Base-by-base conservation (phyloP, 1,139 yeast species). In the Tardiomyces depauwii region DNA sequence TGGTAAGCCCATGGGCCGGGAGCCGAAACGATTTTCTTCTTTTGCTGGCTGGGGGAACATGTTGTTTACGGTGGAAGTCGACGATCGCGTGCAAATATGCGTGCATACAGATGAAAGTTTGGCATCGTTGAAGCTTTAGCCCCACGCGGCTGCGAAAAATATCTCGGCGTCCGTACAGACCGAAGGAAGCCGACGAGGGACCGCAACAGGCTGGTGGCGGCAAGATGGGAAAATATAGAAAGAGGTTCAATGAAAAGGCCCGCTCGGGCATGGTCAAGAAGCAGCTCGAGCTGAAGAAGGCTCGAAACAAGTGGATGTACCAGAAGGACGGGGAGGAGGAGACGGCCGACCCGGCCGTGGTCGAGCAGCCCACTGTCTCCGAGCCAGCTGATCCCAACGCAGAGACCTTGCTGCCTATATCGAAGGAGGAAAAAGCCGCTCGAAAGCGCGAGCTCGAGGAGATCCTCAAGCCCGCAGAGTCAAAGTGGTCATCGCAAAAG, bases 231-330 rank as follows among this genome's bases (percentile, higher is more conserved):
- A 83, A 82, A 53, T 85, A 83, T 62, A 74, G 93, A 56, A 77
- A 77, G 62, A 66, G 95, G 51, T 83, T 81, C 68, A 86, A 86
- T 63, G 95, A 82, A 63, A 84, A 83, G 70, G 95, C 94, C 48
- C 77, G 94, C 38, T 60, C 87, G 2, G 95, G 95, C 30, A 82
- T 82, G 77, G 80, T 86, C 58, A 82, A 89, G 39, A 85, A 82
- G 70, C 85, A 82, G 60, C 80, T 82, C 36, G 80, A 81, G 43
- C 68, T 86, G 55, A 81, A 79, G 53, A 67, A 67, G 47, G 83
- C 78, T 36, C 70, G 95, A 47, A 83, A 84, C 57, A 82, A 64
- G 81, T 54, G 78, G 56, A 78, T 79, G 60, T 64, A 68, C 39
- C 69, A 82, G 41, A 75, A 73, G 46, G 55, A 59, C 13, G 73